Conservation (phyloP, 1,284 basidiomycete species). For the Papiliotrema terrestris region DNA sequence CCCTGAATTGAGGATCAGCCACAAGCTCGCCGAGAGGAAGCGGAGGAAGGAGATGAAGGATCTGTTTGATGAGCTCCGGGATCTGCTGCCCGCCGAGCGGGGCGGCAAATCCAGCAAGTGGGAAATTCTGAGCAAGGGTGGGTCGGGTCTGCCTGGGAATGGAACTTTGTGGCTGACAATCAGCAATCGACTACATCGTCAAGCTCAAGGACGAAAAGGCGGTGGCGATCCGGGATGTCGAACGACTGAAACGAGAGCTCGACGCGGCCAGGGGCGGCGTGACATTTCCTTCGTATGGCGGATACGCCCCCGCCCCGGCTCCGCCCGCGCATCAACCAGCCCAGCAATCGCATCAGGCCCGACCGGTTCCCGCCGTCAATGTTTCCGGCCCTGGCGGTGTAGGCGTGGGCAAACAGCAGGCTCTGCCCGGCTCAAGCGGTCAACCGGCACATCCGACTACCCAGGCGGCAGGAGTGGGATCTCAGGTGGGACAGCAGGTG, state of each 20-base stretch:
- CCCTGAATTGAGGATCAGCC: constrained; percentile 85
- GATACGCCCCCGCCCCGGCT: too few species aligned
- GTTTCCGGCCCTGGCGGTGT: too few species aligned
- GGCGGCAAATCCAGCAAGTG: constrained; percentile 95
- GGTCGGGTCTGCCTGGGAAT: constrained; percentile 31
- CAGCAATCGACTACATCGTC: constrained; percentile 85
- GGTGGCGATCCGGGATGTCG: constrained; percentile 72
- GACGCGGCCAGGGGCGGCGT: constrained; percentile 19
- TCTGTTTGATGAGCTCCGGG: constrained; percentile 87
- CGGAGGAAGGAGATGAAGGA: constrained; percentile 97
- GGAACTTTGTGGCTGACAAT: neutral
- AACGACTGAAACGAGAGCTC: constrained; percentile 69
- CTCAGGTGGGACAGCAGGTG: too few species aligned
- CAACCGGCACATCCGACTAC: too few species aligned
- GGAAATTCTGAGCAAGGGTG: constrained; percentile 92
- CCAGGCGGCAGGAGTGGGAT: too few species aligned
- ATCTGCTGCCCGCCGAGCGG: constrained; percentile 81
- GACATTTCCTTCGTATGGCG: too few species aligned
- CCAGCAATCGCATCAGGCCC: too few species aligned
- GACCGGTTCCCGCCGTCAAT: too few species aligned
- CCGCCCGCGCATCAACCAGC: too few species aligned
- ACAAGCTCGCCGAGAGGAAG: constrained; percentile 92
- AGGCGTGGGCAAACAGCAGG: too few species aligned
- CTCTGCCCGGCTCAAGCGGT: too few species aligned
- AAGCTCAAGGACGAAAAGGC: constrained; percentile 70